These are phyloP conservation scores for Phellopilus nigrolimitatus DNA, from an alignment of 1,284 basidiomycete genomes.

Conservation along the genomic window DNA sequence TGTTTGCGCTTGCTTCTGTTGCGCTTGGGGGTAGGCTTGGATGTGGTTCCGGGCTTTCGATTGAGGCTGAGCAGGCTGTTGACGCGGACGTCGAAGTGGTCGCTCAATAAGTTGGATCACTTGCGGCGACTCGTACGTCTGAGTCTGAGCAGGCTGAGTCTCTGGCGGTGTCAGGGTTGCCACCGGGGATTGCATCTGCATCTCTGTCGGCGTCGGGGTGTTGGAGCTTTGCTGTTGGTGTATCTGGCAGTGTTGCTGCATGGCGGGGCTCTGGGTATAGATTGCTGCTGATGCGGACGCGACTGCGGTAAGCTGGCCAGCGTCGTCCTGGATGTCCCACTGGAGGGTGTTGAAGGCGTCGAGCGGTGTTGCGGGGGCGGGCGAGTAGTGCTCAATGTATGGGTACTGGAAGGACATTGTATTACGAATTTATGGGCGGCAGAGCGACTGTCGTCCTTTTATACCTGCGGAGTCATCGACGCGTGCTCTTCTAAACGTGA, in stretches of 20 bases:
- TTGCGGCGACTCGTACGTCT: conserved; percentile 15
- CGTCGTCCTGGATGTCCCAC: conserved; percentile 27
- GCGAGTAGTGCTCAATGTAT: conserved; percentile 31
- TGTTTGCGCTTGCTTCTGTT: background rate
- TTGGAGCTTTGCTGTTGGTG: conserved; percentile 22
- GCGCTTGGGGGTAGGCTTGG: background rate
- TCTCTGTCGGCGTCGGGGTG: background rate
- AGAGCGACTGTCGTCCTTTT: conserved; percentile 2
- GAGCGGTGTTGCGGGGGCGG: conserved; percentile 31
- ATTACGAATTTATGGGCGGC: conserved; percentile 22
- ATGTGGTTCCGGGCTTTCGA: conserved; percentile 1
- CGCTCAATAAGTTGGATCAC: conserved; percentile 20
- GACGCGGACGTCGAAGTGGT: conserved; percentile 8
- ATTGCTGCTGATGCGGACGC: conserved; percentile 28
- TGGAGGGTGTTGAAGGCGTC: conserved; percentile 23
- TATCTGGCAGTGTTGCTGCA: conserved; percentile 28
- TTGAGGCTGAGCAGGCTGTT: conserved; percentile 3
- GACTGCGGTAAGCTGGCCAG: conserved; percentile 18
- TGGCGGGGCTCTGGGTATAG: conserved; percentile 27
- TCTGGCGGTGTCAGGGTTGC: background rate
- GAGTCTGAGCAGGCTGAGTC: background rate
- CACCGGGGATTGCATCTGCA: background rate
- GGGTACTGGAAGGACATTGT: conserved; percentile 38
- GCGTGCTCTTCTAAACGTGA: conserved; percentile 4
- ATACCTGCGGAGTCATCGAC: conserved; percentile 6